Base-by-base conservation (phyloP, 148 eudicot species). In the Drosera capensis region DNA sequence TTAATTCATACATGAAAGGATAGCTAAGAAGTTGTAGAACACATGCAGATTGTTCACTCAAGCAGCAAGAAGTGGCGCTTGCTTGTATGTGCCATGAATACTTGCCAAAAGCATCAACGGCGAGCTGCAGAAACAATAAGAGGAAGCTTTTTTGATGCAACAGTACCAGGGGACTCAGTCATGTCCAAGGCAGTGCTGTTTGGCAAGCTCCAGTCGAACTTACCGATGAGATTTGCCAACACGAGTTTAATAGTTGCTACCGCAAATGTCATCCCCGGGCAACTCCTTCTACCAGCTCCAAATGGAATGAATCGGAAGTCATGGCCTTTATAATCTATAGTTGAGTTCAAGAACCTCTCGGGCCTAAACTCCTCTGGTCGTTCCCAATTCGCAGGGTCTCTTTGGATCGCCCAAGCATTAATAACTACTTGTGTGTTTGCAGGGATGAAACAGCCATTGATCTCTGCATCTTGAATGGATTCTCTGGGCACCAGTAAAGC, bases 151-250 rank as follows among this genome's bases (percentile, higher is more conserved):
- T 13, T 37, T 7, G 24, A 40, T 8, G 30, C 25, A 14, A 48
- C 5, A 1, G 34, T 2, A 16, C 57, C 41, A 2, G 12, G 6
- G n/a, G 15, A 11, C 22, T 54, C 57, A 2, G n/a, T 23, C 46
- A 54, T 20, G 16, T 38, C 44, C 12, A 43, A 31, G 8, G 40
- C 20, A 2, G 20, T 14, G 11, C 43, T 37, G 11, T 43, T 8
- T 8, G 63, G 50, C 14, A 50, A 8, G 0, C 16, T 19, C 63
- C 56, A 50, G 4, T 58, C 11, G 8, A 58, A 58, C 14, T 35
- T 20, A 16, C 26, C 14, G 1, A 59, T 14, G 11, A 59, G 51
- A 41, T 51, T 59, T 24, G 64, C 56, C 21, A 59, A 8, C 25
- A 35, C 14, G 14, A 37, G 43, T 23, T 50, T 43, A 50, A 20